Percentiles rank a stretch among this genome's conserved stretches.
Evolutionary conservation across 805 yeast genomes (phyloP).

Genomic region (Tetrapisispora iriomotensis): DNA sequence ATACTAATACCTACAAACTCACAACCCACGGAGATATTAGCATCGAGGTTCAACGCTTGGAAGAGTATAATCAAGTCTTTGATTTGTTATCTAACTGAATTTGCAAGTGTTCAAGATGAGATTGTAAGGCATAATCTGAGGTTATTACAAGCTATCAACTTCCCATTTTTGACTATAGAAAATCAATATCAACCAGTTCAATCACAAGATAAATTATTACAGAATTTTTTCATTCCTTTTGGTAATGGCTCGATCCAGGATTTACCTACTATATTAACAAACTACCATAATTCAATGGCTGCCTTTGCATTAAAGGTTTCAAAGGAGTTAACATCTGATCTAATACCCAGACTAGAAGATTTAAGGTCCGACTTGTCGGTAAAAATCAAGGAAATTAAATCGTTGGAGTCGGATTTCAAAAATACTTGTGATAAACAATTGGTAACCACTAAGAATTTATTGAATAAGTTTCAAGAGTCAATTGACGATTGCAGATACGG

Average conservation of each 20-base stretch:
- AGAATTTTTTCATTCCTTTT: constrained; percentile 55
- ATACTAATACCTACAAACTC: constrained; percentile 47
- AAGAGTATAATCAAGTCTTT: constrained; percentile 66
- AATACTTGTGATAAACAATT: constrained; percentile 64
- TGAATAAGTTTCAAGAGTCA: constrained; percentile 47
- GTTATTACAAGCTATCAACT: constrained; percentile 64
- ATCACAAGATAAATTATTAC: constrained; percentile 17
- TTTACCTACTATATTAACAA: constrained; percentile 58
- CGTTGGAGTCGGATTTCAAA: constrained; percentile 75
- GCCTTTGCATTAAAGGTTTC: constrained; percentile 47
- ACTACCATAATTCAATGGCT: constrained; percentile 55
- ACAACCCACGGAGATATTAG: constrained; percentile 80
- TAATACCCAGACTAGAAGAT: constrained; percentile 59
- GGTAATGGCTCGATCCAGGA: constrained; percentile 81
- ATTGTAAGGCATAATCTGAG: constrained; percentile 73
- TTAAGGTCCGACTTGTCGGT: constrained; percentile 66
- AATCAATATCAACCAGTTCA: constrained; percentile 23
- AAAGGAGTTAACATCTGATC: constrained; percentile 49
- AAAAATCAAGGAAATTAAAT: constrained; percentile 79
- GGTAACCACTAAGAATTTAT: constrained; percentile 48
- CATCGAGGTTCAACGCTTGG: constrained; percentile 81
- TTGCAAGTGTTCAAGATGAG: constrained; percentile 80
- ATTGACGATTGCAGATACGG: constrained; percentile 49
- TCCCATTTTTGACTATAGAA: constrained; percentile 28
- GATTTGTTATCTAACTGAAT: constrained; percentile 65